These are phyloP conservation scores for Pyricularia sp. DNA, from an alignment of 2,329 filamentous ascomycete species.

Conservation along the genomic window DNA sequence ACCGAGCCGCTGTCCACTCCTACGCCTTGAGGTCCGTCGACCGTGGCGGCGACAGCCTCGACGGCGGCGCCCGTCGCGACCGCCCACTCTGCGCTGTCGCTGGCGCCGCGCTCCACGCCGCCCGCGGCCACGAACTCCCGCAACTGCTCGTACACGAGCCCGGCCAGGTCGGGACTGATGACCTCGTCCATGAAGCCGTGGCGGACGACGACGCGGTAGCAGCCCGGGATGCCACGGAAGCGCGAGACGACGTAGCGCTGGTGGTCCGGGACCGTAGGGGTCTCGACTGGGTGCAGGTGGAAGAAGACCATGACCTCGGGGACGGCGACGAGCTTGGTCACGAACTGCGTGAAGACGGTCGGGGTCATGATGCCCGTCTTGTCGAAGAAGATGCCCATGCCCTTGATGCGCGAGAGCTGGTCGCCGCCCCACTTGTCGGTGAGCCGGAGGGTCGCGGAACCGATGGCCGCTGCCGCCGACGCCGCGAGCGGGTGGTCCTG, in stretches of 20 bases:
- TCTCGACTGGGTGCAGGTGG: constrained; percentile 54
- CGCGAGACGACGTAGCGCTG: constrained; percentile 36
- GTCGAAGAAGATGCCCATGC: constrained; percentile 65
- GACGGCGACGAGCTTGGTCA: constrained; percentile 56
- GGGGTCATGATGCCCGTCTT: constrained; percentile 59
- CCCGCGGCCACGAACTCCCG: constrained; percentile 28
- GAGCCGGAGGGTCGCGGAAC: constrained; percentile 16
- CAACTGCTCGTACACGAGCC: constrained; percentile 49
- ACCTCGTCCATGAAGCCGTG: constrained; percentile 66
- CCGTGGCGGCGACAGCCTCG: not conserved
- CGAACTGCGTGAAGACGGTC: constrained; percentile 60
- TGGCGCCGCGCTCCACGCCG: not conserved
- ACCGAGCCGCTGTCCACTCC: not conserved
- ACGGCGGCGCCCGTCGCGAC: not conserved
- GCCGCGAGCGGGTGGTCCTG: not conserved
- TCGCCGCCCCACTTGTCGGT: constrained; percentile 31
- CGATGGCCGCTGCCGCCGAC: constrained; percentile 3
- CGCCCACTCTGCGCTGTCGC: not conserved
- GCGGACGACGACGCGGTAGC: constrained; percentile 58
- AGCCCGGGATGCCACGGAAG: constrained; percentile 41
- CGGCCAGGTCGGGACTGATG: constrained; percentile 52
- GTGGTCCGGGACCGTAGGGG: constrained; percentile 39
- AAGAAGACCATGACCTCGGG: constrained; percentile 63
- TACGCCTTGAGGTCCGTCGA: not conserved
- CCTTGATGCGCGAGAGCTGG: constrained; percentile 36